Base-by-base conservation (phyloP, 208 protist species). In the Vickermania spadyakhi region DNA sequence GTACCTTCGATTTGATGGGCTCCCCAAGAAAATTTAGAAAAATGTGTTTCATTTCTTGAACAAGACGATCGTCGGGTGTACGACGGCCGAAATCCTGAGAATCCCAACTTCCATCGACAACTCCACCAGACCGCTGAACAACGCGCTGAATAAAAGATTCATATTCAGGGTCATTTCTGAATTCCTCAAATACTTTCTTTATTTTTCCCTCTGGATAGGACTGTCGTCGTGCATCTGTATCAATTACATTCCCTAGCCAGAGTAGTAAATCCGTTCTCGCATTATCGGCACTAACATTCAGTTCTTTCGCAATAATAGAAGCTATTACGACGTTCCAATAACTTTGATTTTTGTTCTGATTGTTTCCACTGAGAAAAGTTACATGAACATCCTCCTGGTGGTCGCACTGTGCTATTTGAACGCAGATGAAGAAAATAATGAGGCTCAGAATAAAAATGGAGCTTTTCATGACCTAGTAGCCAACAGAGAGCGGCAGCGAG, bases 171-270 rank as follows among this genome's bases (percentile, higher is more conserved):
- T 45, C 18, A 7, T 45, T 45, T 7, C 21, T 5, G 5, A 27
- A 22, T 11, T 28, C 5, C 51, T 55, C 21, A 7, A 55, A 28
- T 27, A 26, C 51, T 22, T 23, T 7, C 21, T 27, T 55, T 23
- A 55, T 26, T 5, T 28, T 26, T 23, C 13, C 5, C 7, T 13
- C n/a, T 23, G 51, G 51, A 22, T 55, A 5, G 11, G 13, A 28
- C 26, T 55, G 11, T 55, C 13, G 13, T 55, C 25, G 51, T 23
- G 13, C 21, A 75, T 77, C 52, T 83, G 75, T 4, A 74, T 89
- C 89, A 28, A 92, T 71, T 11, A 70, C 75, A 64, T 90, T 82
- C 30, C 88, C 88, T 1, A 83, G 36, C 84, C 84, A 94, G 28
- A 92, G 42, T 11, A 89, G 77, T 49, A 78, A 59, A 62, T 94